Evolutionary conservation across 352 stramenopile species (phyloP).

Genomic region (Phytophthora sp.): DNA sequence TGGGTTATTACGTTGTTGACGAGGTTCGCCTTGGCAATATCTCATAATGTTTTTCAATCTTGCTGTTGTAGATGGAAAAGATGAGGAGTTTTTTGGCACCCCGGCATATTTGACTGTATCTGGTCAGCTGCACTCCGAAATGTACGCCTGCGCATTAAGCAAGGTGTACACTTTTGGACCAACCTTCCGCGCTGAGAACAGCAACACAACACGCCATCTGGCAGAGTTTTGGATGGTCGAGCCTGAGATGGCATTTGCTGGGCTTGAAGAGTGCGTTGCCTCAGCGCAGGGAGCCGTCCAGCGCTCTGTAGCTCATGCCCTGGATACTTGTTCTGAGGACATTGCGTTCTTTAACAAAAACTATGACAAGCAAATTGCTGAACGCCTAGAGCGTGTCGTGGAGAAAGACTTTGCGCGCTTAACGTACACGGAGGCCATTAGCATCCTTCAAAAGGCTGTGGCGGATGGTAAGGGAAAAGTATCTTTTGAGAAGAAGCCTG

Average conservation of each 20-base stretch:
- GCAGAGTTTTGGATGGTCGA: constrained; percentile 99
- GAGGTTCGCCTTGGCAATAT: constrained; percentile 15
- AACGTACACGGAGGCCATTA: constrained; percentile 95
- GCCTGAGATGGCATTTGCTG: constrained; percentile 89
- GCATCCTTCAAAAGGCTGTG: constrained; percentile 88
- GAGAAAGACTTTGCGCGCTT: constrained; percentile 92
- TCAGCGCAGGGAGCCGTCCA: constrained; percentile 95
- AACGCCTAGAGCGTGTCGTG: constrained; percentile 83
- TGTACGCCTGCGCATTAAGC: constrained; percentile 96
- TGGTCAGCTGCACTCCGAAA: constrained; percentile 96
- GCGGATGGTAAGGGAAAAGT: constrained; percentile 39
- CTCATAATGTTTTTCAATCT: neutral
- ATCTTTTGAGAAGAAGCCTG: constrained; percentile 83
- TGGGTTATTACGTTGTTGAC: constrained; percentile 32
- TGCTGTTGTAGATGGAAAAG: constrained; percentile 69
- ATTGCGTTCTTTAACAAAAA: constrained; percentile 94
- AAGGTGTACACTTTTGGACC: constrained; percentile 99
- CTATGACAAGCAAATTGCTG: constrained; percentile 84
- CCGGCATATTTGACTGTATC: constrained; percentile 92
- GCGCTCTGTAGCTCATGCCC: constrained; percentile 76
- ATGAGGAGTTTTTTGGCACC: constrained; percentile 94
- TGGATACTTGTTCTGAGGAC: constrained; percentile 91
- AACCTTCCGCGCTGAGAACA: constrained; percentile 99
- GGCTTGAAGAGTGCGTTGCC: constrained; percentile 91
- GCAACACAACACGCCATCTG: constrained; percentile 96